phyloP scores from a whole-genome alignment of 352 stramenopile genomes.

The Aphanomyces invadans region DNA sequence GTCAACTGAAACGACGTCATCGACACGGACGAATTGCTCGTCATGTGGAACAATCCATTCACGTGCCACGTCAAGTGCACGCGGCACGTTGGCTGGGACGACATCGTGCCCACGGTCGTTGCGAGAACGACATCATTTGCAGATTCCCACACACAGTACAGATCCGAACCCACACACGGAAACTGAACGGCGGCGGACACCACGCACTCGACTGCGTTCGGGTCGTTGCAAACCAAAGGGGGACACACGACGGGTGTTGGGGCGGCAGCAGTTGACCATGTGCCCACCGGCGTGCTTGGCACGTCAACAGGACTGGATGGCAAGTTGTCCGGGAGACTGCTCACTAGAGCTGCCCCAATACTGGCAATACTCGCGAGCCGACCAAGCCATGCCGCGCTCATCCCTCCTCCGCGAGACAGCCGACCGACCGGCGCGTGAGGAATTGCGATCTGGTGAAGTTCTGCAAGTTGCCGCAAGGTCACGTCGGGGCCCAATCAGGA shows the following conservation, averaged over 20 bases:
- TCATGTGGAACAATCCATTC: not conserved
- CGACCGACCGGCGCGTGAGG: not conserved
- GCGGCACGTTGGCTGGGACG: not conserved
- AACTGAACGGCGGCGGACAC: not conserved
- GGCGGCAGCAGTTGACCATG: not conserved
- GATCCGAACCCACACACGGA: not conserved
- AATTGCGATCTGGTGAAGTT: not conserved
- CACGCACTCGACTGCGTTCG: not conserved
- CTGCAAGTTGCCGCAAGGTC: not conserved
- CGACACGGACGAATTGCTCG: not conserved
- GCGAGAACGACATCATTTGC: not conserved
- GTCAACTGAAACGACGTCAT: not conserved
- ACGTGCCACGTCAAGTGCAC: not conserved
- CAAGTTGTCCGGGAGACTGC: not conserved
- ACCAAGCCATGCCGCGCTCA: not conserved
- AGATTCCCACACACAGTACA: not conserved
- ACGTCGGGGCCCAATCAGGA: not conserved
- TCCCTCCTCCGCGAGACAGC: not conserved
- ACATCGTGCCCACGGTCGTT: not conserved
- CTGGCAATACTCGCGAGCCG: not conserved
- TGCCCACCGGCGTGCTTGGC: not conserved
- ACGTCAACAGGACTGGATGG: not conserved
- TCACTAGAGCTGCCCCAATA: not conserved
- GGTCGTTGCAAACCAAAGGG: not conserved
- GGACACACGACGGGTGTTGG: not conserved